Evolutionary conservation across 345 rosid genomes (phyloP), one percentile per base, ranked within the genome.

Genomic region (Nephelium lappaceum): DNA sequence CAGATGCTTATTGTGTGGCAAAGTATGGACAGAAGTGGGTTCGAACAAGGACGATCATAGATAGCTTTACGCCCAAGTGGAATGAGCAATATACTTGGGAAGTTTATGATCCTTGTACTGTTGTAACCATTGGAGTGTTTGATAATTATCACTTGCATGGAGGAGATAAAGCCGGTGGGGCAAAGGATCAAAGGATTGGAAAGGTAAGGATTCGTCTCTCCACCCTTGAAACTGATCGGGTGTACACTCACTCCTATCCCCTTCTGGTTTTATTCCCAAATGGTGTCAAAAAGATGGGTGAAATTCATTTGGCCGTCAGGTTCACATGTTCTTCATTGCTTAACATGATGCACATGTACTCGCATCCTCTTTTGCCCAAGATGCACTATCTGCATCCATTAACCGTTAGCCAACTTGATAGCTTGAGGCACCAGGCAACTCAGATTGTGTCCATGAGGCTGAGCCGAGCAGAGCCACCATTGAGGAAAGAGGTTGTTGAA

Each of bases 21-120:
- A 95, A 95, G 73, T 95, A 92, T 8, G 98, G 98, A 14, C 95
- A 88, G 82, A 95, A 95, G 79, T 95, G 98, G 98, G 81, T 95
- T 69, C 90, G 98, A 24, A 95, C 98, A 0, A 85, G 98, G 74
- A 93, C 98, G 3, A 92, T 95, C 80, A 91, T 92, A 0, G 98
- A 95, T 81, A 95, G 93, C 87, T 89, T 89, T 81, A 86, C 81
- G 0, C 98, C 98, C n/a, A 95, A 85, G 82, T 95, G 98, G 98
- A 93, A 95, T n/a, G 98, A 95, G 83, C 98, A 95, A 55, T 95
- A 95, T 67, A 95, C 98, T 12, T 95, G 98, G 98, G 98, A 95
- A 83, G 98, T 93, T 67, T 91, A 78, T 10, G 98, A 95, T 89
- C 97, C 98, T 8, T 93, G 98, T 75, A 95, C 98, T 8, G 98